Evolutionary conservation across 2,329 filamentous ascomycete genomes (phyloP), one percentile per base, ranked within the genome.

Genomic region (Cryphonectria carpinicola): DNA sequence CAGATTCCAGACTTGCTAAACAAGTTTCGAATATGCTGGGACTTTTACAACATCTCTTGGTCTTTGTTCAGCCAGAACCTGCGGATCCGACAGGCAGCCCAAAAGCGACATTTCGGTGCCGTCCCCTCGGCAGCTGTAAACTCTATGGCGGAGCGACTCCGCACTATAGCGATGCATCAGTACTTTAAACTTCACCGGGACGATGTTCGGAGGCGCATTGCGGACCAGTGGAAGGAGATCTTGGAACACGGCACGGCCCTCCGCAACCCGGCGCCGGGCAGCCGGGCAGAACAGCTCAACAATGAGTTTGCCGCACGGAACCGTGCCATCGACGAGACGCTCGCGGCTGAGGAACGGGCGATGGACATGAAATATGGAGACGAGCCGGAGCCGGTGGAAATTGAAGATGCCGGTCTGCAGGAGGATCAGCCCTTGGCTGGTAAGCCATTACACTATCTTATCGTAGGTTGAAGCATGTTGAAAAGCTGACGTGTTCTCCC

Each of bases 191-290:
- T 72, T 14, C 5, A 35, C 1, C 41, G 14, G 6, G 17, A 49
- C 3, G 71, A 37, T 25, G 43, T 22, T 1, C 63, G 28, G 3
- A 41, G 60, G 71, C 65, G 17, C 0, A 25, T 68, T 35, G 71
- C 66, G 1, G 65, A 70, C 32, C 60, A 69, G 11, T 72, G 71
- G 71, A 2, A 22, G 10, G 3, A 63, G 3, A 65, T 72, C 14
- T 22, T 72, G 10, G 19, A 32, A 4, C 13, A 32, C 2, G 71
- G 67, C 32, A 64, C 56, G 17, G 32, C 13, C 2, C 65, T 71
- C 19, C 52, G 52, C 32, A 39, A 62, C 14, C 46, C 70, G 0
- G 17, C 11, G 25, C 58, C 25, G 0, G 68, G 68, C 58, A 54
- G 58, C 6, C 28, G 6, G 1, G 64, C 37, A 4, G 58, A 58